Percentiles rank a stretch among this genome's conserved stretches.
These are phyloP conservation scores for Rickenella mellea DNA, from an alignment of 768 basidiomycete genomes.

Conservation along the genomic window DNA sequence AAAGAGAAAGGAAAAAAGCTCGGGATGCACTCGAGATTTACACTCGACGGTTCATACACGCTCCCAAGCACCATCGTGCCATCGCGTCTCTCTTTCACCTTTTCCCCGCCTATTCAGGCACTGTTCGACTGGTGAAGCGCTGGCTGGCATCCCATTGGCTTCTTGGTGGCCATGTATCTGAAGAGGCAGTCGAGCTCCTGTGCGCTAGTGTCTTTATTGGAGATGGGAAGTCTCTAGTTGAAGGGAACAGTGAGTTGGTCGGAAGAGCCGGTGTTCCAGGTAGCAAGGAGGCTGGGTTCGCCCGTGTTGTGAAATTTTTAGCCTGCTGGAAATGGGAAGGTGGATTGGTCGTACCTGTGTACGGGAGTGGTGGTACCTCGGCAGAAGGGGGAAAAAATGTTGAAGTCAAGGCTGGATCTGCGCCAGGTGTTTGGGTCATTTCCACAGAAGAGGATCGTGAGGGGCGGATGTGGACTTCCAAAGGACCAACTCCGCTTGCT, in stretches of 20 bases:
- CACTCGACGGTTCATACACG: slow-evolving; percentile 63
- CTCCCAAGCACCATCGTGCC: slow-evolving; percentile 79
- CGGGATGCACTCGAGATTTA: slow-evolving; percentile 51
- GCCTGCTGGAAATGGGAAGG: slow-evolving; percentile 80
- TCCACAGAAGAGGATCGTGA: slow-evolving; percentile 67
- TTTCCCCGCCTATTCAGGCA: slow-evolving; percentile 70
- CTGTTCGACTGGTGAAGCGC: slow-evolving; percentile 81
- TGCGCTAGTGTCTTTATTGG: slow-evolving; percentile 72
- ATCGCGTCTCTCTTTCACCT: slow-evolving; percentile 73
- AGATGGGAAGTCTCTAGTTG: slow-evolving; percentile 23
- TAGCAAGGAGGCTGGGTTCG: slow-evolving; percentile 76
- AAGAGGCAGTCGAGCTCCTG: slow-evolving; percentile 79
- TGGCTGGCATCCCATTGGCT: slow-evolving; percentile 93
- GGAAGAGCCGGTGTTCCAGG: slow-evolving; percentile 43
- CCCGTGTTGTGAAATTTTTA: slow-evolving; percentile 60
- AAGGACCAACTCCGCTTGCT: slow-evolving; percentile 58
- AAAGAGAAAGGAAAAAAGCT: slow-evolving; percentile 46
- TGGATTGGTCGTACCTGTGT: slow-evolving; percentile 68
- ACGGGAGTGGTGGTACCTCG: slow-evolving; percentile 26
- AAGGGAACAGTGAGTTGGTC: slow-evolving; percentile 22
- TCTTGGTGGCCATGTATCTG: slow-evolving; percentile 58
- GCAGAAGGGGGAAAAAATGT: slow-evolving; percentile 14
- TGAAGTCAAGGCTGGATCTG: slow-evolving; percentile 23
- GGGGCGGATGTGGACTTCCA: slow-evolving; percentile 70
- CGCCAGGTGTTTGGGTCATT: slow-evolving; percentile 61